These are phyloP conservation scores for Lachnellula hyalina DNA, from an alignment of 2,329 filamentous ascomycete genomes.

Conservation along the genomic window DNA sequence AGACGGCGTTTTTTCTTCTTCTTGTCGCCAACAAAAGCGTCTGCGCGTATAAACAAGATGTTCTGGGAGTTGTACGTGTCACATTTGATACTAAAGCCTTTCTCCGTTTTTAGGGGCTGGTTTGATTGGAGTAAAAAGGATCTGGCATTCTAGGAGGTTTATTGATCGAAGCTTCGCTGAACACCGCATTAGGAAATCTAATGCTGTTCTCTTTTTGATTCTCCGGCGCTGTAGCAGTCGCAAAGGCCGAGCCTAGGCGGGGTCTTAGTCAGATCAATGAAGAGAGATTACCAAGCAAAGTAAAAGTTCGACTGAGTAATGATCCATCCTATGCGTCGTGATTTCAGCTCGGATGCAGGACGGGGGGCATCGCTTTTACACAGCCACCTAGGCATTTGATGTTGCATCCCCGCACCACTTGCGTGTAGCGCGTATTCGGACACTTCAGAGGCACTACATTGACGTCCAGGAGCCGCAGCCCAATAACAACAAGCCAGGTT, in stretches of 20 bases:
- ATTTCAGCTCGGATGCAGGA: no score
- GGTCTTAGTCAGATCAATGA: conserved; percentile 5
- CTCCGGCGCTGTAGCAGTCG: conserved; percentile 4
- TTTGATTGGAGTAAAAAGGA: conserved; percentile 27
- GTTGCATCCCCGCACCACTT: no score
- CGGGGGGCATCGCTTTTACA: no score
- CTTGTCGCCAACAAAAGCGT: conserved; percentile 10
- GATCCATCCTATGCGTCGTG: no score
- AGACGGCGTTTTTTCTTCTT: conserved; percentile 21
- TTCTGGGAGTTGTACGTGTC: conserved; percentile 22
- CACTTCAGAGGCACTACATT: no score
- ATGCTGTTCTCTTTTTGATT: conserved; percentile 1
- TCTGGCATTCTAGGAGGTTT: conserved; percentile 20
- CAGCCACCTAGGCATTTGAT: no score
- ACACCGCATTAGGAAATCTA: background rate
- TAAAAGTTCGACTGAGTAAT: no score
- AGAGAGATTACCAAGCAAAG: conserved; percentile 1
- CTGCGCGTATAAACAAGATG: conserved; percentile 20
- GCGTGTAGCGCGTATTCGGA: no score
- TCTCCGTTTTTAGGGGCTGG: conserved; percentile 13
- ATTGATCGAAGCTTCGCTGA: conserved; percentile 2
- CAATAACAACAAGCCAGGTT: no score
- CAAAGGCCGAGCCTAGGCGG: background rate
- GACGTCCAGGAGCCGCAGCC: no score
- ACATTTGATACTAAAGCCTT: conserved; percentile 19